Conservation (phyloP, 78 protist genomes). For the Capsaspora owczarzaki region DNA sequence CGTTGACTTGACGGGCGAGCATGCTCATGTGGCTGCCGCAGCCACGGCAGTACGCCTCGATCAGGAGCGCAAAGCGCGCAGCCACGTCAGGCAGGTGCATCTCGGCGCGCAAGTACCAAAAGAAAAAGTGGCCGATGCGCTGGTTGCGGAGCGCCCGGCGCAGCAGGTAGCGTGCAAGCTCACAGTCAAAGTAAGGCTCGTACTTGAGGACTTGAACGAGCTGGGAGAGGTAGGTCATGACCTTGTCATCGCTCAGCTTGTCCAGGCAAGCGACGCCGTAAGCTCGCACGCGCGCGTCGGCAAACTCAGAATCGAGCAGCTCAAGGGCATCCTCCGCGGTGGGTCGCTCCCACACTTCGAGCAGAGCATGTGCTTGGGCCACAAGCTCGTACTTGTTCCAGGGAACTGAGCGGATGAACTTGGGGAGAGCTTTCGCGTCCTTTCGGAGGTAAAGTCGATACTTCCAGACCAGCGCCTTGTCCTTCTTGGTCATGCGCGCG, state of each 20-base stretch:
- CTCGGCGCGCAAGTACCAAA: conserved; percentile 73
- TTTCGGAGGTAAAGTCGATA: not conserved
- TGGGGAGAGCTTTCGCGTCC: conserved; percentile 54
- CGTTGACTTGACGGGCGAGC: not conserved
- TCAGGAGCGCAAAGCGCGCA: conserved; percentile 8
- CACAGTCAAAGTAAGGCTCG: conserved; percentile 55
- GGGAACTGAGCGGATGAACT: conserved; percentile 65
- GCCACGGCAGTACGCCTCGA: conserved; percentile 25
- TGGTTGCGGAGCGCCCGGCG: conserved; percentile 39
- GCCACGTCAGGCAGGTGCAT: conserved; percentile 14
- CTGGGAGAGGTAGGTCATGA: conserved; percentile 22
- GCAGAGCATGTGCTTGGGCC: conserved; percentile 25
- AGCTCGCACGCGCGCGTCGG: conserved; percentile 31
- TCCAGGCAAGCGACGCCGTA: conserved; percentile 19
- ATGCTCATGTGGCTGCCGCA: not conserved
- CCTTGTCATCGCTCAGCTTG: not conserved
- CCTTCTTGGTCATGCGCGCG: not conserved
- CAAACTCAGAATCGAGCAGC: conserved; percentile 32
- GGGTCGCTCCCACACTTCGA: conserved; percentile 11
- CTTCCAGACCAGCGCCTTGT: conserved; percentile 7
- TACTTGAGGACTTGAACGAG: conserved; percentile 62
- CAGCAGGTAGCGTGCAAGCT: conserved; percentile 66
- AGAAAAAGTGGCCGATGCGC: conserved; percentile 42
- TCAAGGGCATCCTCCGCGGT: conserved; percentile 35
- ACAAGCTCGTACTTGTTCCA: conserved; percentile 64